These are phyloP conservation scores for Pelargonium myrrhifolium DNA, from an alignment of 441 rosid species.

Conservation along the genomic window DNA sequence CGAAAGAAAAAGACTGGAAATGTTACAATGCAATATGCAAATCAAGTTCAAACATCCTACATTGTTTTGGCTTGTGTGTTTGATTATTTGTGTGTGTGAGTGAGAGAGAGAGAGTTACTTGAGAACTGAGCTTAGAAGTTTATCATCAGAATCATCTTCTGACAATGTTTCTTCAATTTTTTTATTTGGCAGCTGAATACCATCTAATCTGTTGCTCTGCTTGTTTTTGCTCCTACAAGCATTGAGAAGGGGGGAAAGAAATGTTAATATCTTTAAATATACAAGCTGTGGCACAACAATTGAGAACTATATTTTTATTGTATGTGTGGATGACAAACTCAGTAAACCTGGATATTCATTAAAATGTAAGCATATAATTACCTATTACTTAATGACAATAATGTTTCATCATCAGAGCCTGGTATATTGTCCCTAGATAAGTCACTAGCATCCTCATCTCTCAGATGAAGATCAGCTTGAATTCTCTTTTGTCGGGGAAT, in stretches of 20 bases:
- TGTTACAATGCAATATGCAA: not conserved
- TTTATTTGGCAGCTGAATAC: not conserved
- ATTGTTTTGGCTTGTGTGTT: not conserved
- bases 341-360: constrained; percentile 3
- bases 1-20: constrained; percentile 3
- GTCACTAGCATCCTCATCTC: constrained; percentile 43
- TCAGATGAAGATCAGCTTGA: constrained; percentile 33
- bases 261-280: constrained; percentile 2
- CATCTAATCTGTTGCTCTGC: not conserved
- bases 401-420: constrained; percentile 56
- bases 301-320: not conserved
- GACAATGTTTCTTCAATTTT: not conserved
- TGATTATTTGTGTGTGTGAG: not conserved
- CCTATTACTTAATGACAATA: constrained; percentile 47
- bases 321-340: not conserved
- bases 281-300: not conserved
- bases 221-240: constrained; percentile 3
- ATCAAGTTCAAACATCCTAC: not conserved
- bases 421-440: constrained; percentile 27
- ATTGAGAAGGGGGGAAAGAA: not conserved
- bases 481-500: constrained; percentile 38
- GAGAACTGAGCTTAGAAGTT: not conserved
- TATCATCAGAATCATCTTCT: constrained; percentile 1
- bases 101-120: not conserved
- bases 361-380: constrained; percentile 7